Percentiles rank a stretch among this genome's conserved stretches.
phyloP scores from a whole-genome alignment of 768 basidiomycete species.

The Galerina marginata region DNA sequence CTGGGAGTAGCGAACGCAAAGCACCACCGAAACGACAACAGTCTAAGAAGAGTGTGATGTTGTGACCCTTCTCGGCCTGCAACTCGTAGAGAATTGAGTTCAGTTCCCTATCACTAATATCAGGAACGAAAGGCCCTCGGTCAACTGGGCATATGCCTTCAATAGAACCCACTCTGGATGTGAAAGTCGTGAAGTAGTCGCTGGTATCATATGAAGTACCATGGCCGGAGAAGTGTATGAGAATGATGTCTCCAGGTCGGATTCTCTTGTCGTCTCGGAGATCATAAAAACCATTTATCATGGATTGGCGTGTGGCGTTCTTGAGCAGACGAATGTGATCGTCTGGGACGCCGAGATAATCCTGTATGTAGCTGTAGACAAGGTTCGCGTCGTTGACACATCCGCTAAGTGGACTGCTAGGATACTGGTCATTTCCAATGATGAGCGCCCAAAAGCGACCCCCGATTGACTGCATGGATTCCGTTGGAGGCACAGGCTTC shows the following conservation, averaged over 20 bases:
- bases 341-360: neutral
- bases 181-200: neutral
- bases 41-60: neutral
- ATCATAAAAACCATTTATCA: neutral
- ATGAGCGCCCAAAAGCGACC: neutral
- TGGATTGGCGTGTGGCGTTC: neutral
- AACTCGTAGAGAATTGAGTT: neutral
- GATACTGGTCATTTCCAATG: neutral
- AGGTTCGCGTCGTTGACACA: neutral
- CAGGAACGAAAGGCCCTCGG: neutral
- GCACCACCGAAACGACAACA: neutral
- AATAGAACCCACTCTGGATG: neutral
- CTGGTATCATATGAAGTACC: neutral
- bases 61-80: neutral
- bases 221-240: neutral
- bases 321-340: neutral
- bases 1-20: neutral
- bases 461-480: neutral
- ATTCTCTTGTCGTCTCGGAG: neutral
- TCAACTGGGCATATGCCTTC: conserved; percentile 1
- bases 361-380: neutral
- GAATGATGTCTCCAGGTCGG: neutral
- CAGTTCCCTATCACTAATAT: conserved; percentile 2
- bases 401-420: neutral
- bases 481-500: neutral